phyloP scores from a whole-genome alignment of 495 filamentous ascomycete genomes.

The Astrothelium subdiscretum region DNA sequence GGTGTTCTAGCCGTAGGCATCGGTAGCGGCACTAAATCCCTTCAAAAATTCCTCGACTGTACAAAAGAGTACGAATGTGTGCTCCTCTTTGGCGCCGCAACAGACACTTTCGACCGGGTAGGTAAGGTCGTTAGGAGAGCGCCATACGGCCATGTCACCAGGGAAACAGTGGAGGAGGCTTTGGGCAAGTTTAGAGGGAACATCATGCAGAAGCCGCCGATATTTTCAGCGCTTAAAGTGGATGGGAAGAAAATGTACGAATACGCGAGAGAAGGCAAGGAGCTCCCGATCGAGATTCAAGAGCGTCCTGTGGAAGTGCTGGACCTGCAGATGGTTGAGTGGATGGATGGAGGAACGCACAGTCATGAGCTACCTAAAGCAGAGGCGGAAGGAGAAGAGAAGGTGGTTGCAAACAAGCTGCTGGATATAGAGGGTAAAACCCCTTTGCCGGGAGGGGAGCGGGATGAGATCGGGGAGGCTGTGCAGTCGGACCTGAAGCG shows the following conservation, averaged over 20 bases:
- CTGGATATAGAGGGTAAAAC: slow-evolving; percentile 10
- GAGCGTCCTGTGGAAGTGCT: slow-evolving; percentile 63
- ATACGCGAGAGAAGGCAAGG: slow-evolving; percentile 82
- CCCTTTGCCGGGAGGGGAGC: neutral
- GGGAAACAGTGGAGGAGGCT: slow-evolving; percentile 62
- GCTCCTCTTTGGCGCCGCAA: slow-evolving; percentile 81
- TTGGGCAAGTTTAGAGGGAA: slow-evolving; percentile 69
- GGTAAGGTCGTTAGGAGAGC: slow-evolving; percentile 70
- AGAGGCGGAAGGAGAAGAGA: slow-evolving; percentile 60
- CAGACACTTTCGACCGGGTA: slow-evolving; percentile 78
- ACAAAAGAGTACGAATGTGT: slow-evolving; percentile 88
- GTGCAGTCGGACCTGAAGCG: neutral
- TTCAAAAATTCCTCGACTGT: slow-evolving; percentile 67
- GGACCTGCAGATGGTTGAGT: slow-evolving; percentile 70
- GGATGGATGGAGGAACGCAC: slow-evolving; percentile 76
- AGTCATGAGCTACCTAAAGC: slow-evolving; percentile 57
- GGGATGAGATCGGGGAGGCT: neutral
- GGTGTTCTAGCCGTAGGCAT: slow-evolving; percentile 84
- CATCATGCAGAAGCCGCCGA: slow-evolving; percentile 81
- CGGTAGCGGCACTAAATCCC: slow-evolving; percentile 73
- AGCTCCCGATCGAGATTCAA: slow-evolving; percentile 73
- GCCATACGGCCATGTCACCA: slow-evolving; percentile 66
- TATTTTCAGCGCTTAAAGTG: slow-evolving; percentile 84
- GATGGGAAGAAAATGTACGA: slow-evolving; percentile 89
- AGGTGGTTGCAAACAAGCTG: slow-evolving; percentile 60